Conservation (phyloP, 1,284 basidiomycete species). For the Boletus austroedulis region DNA sequence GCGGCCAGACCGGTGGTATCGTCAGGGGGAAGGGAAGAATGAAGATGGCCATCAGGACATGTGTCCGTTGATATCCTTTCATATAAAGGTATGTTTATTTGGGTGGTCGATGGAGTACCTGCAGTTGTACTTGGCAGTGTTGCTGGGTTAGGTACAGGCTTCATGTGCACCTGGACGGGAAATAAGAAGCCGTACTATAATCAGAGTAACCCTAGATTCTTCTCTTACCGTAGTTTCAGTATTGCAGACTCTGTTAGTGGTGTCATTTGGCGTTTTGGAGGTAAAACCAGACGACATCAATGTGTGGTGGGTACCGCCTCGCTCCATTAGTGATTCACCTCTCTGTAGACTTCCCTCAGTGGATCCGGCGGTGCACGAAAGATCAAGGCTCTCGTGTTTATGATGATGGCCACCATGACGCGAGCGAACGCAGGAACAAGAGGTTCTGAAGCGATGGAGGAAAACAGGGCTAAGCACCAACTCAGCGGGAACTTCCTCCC, state of each 20-base stretch:
- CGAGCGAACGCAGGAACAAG: not conserved
- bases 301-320: not conserved
- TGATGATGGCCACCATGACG: constrained; percentile 6
- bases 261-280: not conserved
- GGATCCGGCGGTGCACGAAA: not conserved
- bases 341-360: not conserved
- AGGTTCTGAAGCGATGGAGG: not conserved
- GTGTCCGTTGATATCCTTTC: not conserved
- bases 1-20: not conserved
- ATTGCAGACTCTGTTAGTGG: not conserved
- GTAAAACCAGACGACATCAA: not conserved
- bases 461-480: constrained; percentile 27
- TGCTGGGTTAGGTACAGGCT: not conserved
- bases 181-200: constrained; percentile 5
- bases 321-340: constrained; percentile 14
- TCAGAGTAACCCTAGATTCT: not conserved
- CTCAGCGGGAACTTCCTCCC: constrained; percentile 41
- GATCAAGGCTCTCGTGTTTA: constrained; percentile 19
- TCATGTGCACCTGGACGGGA: constrained; percentile 1
- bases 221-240: constrained; percentile 13
- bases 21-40: not conserved
- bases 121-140: not conserved
- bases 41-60: not conserved
- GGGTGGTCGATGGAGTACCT: not conserved
- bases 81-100: not conserved